Evolutionary conservation across 2,329 filamentous ascomycete genomes (phyloP).

Genomic region (Coleophoma eucalyptorum): DNA sequence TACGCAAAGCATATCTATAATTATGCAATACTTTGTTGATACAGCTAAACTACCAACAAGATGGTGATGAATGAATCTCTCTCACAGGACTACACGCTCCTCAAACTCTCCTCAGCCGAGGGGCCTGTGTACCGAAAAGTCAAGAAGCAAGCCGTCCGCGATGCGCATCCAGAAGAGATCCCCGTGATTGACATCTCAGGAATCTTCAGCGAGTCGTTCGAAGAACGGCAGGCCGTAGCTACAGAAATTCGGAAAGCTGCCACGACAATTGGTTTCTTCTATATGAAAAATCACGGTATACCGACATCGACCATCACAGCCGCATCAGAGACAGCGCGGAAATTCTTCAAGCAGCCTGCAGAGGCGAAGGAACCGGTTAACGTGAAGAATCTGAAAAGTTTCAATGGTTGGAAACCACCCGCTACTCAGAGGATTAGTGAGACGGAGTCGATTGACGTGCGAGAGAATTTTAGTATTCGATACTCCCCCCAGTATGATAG

Average conservation of each 20-base stretch:
- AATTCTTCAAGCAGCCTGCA: neutral
- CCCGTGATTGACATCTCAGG: slow-evolving; percentile 36
- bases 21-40: too few relatives aligned
- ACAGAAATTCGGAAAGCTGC: slow-evolving; percentile 30
- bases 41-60: too few relatives aligned
- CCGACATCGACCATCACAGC: neutral
- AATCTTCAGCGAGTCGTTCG: slow-evolving; percentile 27
- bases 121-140: neutral
- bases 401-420: neutral
- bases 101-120: neutral
- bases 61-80: neutral
- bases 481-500: neutral
- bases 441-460: neutral
- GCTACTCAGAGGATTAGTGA: neutral
- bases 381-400: neutral
- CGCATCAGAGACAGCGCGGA: neutral
- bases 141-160: neutral
- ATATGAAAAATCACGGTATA: slow-evolving; percentile 31
- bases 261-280: slow-evolving; percentile 37
- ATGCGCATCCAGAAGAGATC: slow-evolving; percentile 24
- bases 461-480: neutral
- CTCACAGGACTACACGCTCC: neutral
- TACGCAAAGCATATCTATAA: too few relatives aligned
- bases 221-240: slow-evolving; percentile 30
- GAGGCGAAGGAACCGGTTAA: neutral